These are phyloP conservation scores for Leishmania amazonensis DNA, from an alignment of 208 protist genomes.

Conservation along the genomic window DNA sequence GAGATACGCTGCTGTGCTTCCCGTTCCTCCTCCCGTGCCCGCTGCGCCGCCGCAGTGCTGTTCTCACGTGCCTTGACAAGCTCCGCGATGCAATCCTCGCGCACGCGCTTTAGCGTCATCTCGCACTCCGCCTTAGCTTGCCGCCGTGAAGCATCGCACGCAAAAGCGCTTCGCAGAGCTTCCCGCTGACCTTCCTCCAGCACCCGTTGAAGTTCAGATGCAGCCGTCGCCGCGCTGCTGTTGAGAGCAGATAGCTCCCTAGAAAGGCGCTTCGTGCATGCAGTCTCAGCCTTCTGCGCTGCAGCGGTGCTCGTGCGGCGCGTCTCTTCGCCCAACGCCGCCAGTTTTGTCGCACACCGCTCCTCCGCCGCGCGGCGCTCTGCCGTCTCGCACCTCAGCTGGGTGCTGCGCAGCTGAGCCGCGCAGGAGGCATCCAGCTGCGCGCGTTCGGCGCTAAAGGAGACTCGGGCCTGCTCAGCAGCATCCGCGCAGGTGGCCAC, in stretches of 20 bases:
- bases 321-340: slow-evolving; percentile 4
- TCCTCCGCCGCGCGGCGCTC: slow-evolving; percentile 9
- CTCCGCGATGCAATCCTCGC: neutral
- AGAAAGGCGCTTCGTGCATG: slow-evolving; percentile 4
- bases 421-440: slow-evolving; percentile 5
- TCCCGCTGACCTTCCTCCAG: neutral
- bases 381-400: slow-evolving; percentile 2
- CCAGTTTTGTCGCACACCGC: slow-evolving; percentile 1
- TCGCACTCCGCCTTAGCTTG: neutral
- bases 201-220: slow-evolving; percentile 7
- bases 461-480: neutral
- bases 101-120: neutral
- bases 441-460: slow-evolving; percentile 2
- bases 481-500: slow-evolving; percentile 10
- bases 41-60: neutral
- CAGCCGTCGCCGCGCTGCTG: slow-evolving; percentile 1
- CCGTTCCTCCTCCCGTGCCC: slow-evolving; percentile 12
- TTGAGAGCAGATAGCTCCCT: slow-evolving; percentile 8
- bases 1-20: slow-evolving; percentile 2
- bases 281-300: slow-evolving; percentile 3
- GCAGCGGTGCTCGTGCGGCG: slow-evolving; percentile 16
- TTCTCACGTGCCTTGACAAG: neutral
- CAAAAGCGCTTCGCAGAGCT: neutral
- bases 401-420: slow-evolving; percentile 1
- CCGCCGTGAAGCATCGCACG: slow-evolving; percentile 3